phyloP scores from a whole-genome alignment of 2,329 filamentous ascomycete genomes.

The Aspergillus texensis region DNA sequence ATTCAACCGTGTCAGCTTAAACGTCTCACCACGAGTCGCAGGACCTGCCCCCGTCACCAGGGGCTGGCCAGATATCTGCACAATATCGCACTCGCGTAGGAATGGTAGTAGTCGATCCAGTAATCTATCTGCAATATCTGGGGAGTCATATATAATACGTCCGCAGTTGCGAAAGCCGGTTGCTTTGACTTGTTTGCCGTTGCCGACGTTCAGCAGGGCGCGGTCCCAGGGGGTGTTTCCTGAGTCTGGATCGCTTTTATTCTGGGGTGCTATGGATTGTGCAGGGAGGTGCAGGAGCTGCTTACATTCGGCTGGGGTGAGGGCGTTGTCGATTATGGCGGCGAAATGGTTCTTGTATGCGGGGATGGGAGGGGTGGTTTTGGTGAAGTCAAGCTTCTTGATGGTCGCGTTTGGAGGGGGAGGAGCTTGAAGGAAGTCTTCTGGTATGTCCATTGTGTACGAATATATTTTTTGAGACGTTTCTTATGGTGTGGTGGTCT shows the following conservation, averaged over 20 bases:
- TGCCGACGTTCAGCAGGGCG: slow-evolving; percentile 68
- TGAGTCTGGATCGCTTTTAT: neutral
- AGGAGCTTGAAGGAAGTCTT: neutral
- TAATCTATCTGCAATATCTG: slow-evolving; percentile 64
- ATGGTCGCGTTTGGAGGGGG: slow-evolving; percentile 3
- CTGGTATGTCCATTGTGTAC: neutral
- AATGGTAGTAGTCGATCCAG: slow-evolving; percentile 59
- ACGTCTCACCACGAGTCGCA: slow-evolving; percentile 41
- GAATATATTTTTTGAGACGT: neutral
- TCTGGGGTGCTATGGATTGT: slow-evolving; percentile 29
- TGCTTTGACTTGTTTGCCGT: slow-evolving; percentile 59
- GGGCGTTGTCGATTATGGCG: slow-evolving; percentile 14
- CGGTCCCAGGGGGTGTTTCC: slow-evolving; percentile 59
- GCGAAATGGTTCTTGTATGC: slow-evolving; percentile 16
- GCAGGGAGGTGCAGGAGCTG: slow-evolving; percentile 57
- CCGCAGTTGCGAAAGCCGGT: slow-evolving; percentile 68
- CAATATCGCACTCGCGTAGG: slow-evolving; percentile 52
- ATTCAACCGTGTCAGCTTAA: slow-evolving; percentile 57
- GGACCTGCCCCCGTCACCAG: slow-evolving; percentile 46
- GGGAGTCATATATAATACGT: slow-evolving; percentile 73
- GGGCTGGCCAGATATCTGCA: slow-evolving; percentile 38
- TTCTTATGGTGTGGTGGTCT: too few species aligned
- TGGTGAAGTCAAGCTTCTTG: slow-evolving; percentile 12
- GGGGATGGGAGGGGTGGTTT: slow-evolving; percentile 16
- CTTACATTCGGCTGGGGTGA: slow-evolving; percentile 17